Evolutionary conservation across 768 basidiomycete species (phyloP), one percentile per base, ranked within the genome.

Genomic region (Cubamyces sp.): DNA sequence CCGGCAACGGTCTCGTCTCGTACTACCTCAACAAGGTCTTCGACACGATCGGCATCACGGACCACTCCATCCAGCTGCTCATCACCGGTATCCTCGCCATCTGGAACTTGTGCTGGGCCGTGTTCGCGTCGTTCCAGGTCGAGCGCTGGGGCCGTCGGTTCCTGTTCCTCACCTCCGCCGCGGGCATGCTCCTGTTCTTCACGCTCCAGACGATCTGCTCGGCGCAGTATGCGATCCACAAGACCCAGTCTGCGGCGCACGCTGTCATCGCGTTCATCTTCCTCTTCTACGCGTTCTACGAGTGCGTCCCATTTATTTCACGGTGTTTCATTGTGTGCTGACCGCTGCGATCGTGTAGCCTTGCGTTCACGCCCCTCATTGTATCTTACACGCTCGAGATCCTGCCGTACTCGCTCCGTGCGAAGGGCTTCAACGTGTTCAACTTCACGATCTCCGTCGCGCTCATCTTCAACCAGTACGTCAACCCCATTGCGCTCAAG

Each of bases 301-400:
- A 93, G 83, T 85, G 69, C 66, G 84, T 77, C 16, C 30, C n/a
- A 3, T 11, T 16, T 34, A 45, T 25, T n/a, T 19, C 12, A 14
- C n/a, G 25, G 23, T 42, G 45, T 26, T 37, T 25, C 23, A 11
- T 47, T 6, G n/a, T 14, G 28, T 3, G 40, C 15, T 41, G 30
- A 19, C n/a, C 14, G 14, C 3, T 14, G 15, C 14, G 26, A 23
- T 5, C 18, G 1, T 40, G 26, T 64, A 84, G 83, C 70, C 70
- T 94, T 46, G 91, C 91, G 15, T 94, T 92, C 79, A 87, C 90
- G 4, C 93, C 94, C 9, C 87, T 95, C 62, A 88, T 93, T 66
- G 87, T 94, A 58, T 84, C 88, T 0, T 94, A 95, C 78, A 91
- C 92, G 46, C 82, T 94, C 65, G 94, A 96, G 75, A 95, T 96